Conservation (phyloP, 75 land plant genomes). For the Cupressus sempervirens region DNA sequence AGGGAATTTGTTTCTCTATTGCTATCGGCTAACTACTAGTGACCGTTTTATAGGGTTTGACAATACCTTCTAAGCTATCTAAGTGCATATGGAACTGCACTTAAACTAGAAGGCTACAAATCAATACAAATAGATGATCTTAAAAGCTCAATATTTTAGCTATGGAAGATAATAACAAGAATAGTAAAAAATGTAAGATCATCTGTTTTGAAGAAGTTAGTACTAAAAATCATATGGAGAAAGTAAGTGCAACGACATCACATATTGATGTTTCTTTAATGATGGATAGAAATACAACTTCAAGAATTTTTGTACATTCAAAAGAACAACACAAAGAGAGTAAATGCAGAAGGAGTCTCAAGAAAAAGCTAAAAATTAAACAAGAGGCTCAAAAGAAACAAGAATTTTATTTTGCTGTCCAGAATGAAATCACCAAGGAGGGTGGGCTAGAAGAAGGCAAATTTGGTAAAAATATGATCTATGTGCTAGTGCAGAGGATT, state of each 20-base stretch:
- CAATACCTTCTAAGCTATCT: too few species aligned
- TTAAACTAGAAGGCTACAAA: not conserved
- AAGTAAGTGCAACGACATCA: not conserved
- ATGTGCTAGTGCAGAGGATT: not conserved
- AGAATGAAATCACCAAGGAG: not conserved
- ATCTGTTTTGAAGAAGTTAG: not conserved
- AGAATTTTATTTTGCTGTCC: not conserved
- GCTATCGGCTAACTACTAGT: too few species aligned
- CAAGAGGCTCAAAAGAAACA: slow-evolving; percentile 1
- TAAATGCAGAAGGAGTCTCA: not conserved
- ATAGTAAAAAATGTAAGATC: not conserved
- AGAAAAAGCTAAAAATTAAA: not conserved
- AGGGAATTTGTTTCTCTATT: too few species aligned
- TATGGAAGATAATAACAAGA: not conserved
- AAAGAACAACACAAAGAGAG: not conserved
- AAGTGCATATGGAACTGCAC: not conserved
- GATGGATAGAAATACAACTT: not conserved
- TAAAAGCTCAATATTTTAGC: not conserved
- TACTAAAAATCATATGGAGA: not conserved
- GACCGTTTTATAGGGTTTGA: too few species aligned
- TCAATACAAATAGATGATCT: not conserved
- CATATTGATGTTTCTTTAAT: not conserved
- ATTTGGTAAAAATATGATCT: not conserved
- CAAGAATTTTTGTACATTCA: not conserved
- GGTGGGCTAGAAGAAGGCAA: not conserved